Evolutionary conservation across 352 stramenopile genomes (phyloP).

Genomic region (Pythium angustatum): DNA sequence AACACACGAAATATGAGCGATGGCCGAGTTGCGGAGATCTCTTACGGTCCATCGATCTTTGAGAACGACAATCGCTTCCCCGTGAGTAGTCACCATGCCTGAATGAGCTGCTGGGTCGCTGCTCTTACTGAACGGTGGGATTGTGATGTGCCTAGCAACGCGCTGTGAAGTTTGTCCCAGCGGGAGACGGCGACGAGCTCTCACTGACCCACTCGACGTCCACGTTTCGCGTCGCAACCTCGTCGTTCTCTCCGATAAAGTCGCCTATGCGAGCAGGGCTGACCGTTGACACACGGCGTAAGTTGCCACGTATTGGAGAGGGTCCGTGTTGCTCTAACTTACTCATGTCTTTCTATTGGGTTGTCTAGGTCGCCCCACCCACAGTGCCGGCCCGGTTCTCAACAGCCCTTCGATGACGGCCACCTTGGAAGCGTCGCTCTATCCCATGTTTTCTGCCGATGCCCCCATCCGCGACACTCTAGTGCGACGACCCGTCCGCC

Average conservation of each 20-base stretch:
- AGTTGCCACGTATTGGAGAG: background rate
- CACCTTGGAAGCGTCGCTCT: background rate
- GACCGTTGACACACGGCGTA: constrained; percentile 18
- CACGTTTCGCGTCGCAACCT: background rate
- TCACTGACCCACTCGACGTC: constrained; percentile 44
- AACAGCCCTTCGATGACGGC: background rate
- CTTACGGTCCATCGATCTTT: constrained; percentile 5
- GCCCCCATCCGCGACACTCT: too few species aligned
- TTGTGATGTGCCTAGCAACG: constrained; percentile 36
- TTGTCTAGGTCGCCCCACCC: constrained; percentile 25
- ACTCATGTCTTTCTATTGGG: background rate
- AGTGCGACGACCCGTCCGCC: constrained; percentile 32
- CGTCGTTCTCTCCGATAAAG: constrained; percentile 12
- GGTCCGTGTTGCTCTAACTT: background rate
- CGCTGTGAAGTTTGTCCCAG: constrained; percentile 42
- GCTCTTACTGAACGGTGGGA: background rate
- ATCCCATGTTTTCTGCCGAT: constrained; percentile 20
- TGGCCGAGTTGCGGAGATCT: background rate
- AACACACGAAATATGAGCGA: too few species aligned
- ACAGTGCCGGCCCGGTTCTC: constrained; percentile 19
- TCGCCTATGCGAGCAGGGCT: constrained; percentile 14
- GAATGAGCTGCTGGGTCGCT: background rate
- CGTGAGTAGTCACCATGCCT: constrained; percentile 26
- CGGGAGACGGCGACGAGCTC: constrained; percentile 33
- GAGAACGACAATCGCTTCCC: constrained; percentile 47